Conservation (phyloP, 495 filamentous ascomycete genomes). For the Penicillium arizonense region DNA sequence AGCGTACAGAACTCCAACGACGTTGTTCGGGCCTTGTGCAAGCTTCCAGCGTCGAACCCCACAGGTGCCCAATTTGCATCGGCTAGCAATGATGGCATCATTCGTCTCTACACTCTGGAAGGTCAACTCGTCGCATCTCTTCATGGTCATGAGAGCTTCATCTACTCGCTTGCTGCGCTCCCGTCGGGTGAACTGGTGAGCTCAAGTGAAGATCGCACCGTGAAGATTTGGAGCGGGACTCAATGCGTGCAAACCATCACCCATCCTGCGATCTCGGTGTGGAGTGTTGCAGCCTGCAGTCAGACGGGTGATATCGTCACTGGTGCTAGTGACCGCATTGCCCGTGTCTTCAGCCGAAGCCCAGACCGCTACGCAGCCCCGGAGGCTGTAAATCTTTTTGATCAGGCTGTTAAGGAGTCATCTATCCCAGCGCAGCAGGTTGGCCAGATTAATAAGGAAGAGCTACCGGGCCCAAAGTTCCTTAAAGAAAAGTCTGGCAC, state of each 20-base stretch:
- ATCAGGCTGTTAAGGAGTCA: conserved; percentile 75
- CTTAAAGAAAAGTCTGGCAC: conserved; percentile 74
- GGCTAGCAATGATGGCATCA: conserved; percentile 82
- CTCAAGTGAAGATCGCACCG: conserved; percentile 88
- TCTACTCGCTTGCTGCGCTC: conserved; percentile 78
- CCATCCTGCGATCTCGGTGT: conserved; percentile 95
- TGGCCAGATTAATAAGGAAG: conserved; percentile 81
- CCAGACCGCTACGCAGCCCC: conserved; percentile 65
- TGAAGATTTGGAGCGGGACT: conserved; percentile 78
- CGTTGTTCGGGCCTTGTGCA: conserved; percentile 83
- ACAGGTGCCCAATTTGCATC: conserved; percentile 86
- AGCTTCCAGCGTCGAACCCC: conserved; percentile 70
- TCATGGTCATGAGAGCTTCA: conserved; percentile 89
- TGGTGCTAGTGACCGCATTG: conserved; percentile 85
- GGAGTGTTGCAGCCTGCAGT: conserved; percentile 77
- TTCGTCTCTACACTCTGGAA: conserved; percentile 78
- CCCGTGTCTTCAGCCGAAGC: conserved; percentile 79
- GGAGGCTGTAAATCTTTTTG: conserved; percentile 63
- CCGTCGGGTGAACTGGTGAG: conserved; percentile 88
- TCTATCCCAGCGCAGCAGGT: conserved; percentile 83
- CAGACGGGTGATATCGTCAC: conserved; percentile 89
- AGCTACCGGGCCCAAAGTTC: conserved; percentile 83
- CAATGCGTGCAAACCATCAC: conserved; percentile 94
- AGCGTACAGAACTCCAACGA: conserved; percentile 71
- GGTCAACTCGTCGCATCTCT: conserved; percentile 72